phyloP scores from a whole-genome alignment of 164 flowering plant genomes.

The Tetrastigma voinierianum region DNA sequence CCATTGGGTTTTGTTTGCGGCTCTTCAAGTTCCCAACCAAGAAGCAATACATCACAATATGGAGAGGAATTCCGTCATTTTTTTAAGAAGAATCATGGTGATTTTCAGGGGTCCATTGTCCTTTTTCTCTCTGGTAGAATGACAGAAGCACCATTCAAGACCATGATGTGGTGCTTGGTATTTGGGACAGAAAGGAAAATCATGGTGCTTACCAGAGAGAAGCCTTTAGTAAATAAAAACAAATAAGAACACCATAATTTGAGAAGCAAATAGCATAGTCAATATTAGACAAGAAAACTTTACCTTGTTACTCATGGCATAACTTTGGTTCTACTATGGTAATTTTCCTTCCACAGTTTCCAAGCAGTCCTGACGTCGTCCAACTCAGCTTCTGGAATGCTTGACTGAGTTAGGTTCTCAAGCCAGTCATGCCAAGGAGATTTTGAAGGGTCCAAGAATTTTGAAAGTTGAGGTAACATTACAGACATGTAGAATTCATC shows the following conservation, averaged over 20 bases:
- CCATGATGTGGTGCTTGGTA: background rate
- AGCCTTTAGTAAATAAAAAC: too few species aligned
- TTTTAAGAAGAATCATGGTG: background rate
- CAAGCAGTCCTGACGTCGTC: conserved; percentile 70
- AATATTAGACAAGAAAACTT: background rate
- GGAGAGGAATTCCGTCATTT: background rate
- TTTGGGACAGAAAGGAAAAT: background rate
- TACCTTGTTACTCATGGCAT: conserved; percentile 11
- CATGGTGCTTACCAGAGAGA: background rate
- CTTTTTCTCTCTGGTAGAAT: background rate
- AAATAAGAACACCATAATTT: too few species aligned
- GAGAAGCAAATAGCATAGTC: background rate
- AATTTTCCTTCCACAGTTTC: conserved; percentile 61
- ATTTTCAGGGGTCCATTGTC: background rate
- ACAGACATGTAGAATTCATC: conserved; percentile 55
- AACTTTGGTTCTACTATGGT: conserved; percentile 6
- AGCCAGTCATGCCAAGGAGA: conserved; percentile 87
- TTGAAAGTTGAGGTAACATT: conserved; percentile 64
- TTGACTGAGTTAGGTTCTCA: conserved; percentile 55
- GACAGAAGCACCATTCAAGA: background rate
- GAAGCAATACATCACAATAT: background rate
- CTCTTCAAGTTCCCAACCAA: too few species aligned
- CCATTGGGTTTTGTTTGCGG: too few species aligned
- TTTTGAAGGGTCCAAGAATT: conserved; percentile 55
- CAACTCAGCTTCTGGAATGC: conserved; percentile 62